Percentiles rank a stretch among this genome's conserved stretches.
Evolutionary conservation across 1,284 basidiomycete genomes (phyloP).

Genomic region (Thelephora terrestris): DNA sequence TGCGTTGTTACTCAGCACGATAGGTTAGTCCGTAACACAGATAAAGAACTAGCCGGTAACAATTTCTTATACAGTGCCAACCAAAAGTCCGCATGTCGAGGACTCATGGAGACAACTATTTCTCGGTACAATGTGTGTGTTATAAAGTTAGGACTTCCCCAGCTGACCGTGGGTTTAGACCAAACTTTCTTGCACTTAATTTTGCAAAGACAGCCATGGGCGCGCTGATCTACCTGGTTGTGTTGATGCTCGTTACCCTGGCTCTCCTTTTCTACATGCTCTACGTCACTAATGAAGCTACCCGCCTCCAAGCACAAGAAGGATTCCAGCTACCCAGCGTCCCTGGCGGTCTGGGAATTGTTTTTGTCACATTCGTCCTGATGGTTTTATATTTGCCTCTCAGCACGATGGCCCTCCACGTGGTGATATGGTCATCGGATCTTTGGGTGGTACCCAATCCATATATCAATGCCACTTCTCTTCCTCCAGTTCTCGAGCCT

Average conservation of each 20-base stretch:
- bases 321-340: constrained; percentile 39
- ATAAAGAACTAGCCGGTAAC: not conserved
- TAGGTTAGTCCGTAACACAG: constrained; percentile 31
- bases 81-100: constrained; percentile 26
- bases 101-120: constrained; percentile 47
- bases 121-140: constrained; percentile 53
- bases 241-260: constrained; percentile 45
- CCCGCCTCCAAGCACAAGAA: constrained; percentile 40
- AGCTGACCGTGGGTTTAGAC: constrained; percentile 29
- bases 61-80: constrained; percentile 27
- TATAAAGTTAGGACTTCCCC: constrained; percentile 3
- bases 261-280: constrained; percentile 47
- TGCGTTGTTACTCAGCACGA: constrained; percentile 54
- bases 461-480: constrained; percentile 47
- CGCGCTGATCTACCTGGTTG: constrained; percentile 39
- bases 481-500: constrained; percentile 35
- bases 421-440: constrained; percentile 64
- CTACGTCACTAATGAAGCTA: constrained; percentile 36
- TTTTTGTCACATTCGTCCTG: constrained; percentile 51
- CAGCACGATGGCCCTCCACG: constrained; percentile 62
- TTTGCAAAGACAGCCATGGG: constrained; percentile 45
- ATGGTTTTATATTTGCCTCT: constrained; percentile 61
- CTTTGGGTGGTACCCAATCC: constrained; percentile 66
- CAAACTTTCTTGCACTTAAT: constrained; percentile 61
- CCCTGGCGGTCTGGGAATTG: constrained; percentile 38